Evolutionary conservation across 139 green algal genomes (phyloP).

Genomic region (Monoraphidium neglectum): DNA sequence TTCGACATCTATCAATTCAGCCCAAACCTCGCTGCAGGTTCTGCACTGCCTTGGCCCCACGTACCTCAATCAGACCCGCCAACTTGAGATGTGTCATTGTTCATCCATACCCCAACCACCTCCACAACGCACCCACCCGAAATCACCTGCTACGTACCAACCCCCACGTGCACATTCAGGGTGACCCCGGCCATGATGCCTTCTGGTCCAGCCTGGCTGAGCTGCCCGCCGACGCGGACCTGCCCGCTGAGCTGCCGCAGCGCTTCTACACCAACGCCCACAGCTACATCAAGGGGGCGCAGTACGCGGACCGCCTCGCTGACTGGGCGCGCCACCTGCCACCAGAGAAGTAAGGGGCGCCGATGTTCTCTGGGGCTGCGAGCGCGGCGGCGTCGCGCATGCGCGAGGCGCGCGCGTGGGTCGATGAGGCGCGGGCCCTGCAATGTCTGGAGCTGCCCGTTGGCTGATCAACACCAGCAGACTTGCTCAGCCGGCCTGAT

Average conservation of each 20-base stretch:
- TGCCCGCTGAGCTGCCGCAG: conserved; percentile 57
- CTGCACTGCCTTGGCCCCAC: too few relatives aligned
- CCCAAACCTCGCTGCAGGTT: too few relatives aligned
- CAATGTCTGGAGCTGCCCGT: too few relatives aligned
- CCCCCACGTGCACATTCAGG: conserved; percentile 1
- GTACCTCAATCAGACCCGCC: too few relatives aligned
- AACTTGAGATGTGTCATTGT: not conserved
- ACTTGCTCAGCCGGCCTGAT: too few relatives aligned
- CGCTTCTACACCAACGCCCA: conserved; percentile 9
- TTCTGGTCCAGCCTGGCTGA: conserved; percentile 46
- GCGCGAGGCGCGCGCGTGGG: conserved; percentile 58
- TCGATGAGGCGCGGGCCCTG: too few relatives aligned
- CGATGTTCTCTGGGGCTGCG: conserved; percentile 19
- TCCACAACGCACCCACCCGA: too few relatives aligned
- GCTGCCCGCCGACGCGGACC: conserved; percentile 34
- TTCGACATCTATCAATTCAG: too few relatives aligned
- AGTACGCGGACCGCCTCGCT: conserved; percentile 53
- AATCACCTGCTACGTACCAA: too few relatives aligned
- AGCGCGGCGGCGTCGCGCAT: conserved; percentile 27
- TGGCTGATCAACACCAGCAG: too few relatives aligned
- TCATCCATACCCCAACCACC: not conserved
- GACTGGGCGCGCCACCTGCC: conserved; percentile 64
- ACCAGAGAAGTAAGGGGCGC: conserved; percentile 41
- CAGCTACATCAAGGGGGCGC: not conserved
- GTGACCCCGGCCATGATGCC: conserved; percentile 29